Conservation (phyloP, 306 rosid genomes). For the Vicia villosa region DNA sequence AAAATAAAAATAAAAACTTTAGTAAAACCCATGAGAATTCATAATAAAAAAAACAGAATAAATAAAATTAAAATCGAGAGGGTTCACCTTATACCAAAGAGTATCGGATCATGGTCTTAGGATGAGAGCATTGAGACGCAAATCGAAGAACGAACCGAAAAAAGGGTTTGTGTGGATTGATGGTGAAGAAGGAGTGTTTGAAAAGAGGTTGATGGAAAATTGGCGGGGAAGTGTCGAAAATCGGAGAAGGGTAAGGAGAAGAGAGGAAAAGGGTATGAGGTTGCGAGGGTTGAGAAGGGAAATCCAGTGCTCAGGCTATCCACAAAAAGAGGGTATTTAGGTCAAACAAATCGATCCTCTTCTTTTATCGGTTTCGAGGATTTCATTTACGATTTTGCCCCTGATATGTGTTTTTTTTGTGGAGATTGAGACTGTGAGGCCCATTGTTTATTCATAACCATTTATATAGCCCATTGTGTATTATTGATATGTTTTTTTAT, state of each 20-base stretch:
- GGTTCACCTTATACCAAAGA: background rate
- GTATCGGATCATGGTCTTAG: background rate
- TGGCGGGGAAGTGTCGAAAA: conserved; percentile 88
- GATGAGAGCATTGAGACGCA: background rate
- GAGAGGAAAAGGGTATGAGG: conserved; percentile 75
- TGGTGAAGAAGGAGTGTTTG: conserved; percentile 44
- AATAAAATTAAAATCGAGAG: background rate
- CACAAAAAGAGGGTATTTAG: conserved; percentile 80
- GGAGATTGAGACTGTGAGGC: no score
- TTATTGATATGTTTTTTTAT: no score
- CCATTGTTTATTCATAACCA: background rate
- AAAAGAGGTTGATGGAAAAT: conserved; percentile 47
- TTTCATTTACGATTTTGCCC: conserved; percentile 74
- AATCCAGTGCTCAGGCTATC: conserved; percentile 60
- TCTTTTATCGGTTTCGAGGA: background rate
- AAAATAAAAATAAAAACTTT: conserved; percentile 28
- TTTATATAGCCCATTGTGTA: no score
- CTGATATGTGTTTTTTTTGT: background rate
- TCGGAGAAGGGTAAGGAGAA: conserved; percentile 82
- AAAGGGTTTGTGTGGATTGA: conserved; percentile 32
- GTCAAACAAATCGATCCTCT: conserved; percentile 51
- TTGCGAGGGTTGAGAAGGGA: conserved; percentile 80
- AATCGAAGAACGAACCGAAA: no score
- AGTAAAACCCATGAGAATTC: background rate
- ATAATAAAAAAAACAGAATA: background rate